A percentile compares a stretch with the other conserved stretches of the same genome.
Evolutionary conservation across 257 asterid genomes (phyloP).

Genomic region (Schizonepeta tenuifolia): DNA sequence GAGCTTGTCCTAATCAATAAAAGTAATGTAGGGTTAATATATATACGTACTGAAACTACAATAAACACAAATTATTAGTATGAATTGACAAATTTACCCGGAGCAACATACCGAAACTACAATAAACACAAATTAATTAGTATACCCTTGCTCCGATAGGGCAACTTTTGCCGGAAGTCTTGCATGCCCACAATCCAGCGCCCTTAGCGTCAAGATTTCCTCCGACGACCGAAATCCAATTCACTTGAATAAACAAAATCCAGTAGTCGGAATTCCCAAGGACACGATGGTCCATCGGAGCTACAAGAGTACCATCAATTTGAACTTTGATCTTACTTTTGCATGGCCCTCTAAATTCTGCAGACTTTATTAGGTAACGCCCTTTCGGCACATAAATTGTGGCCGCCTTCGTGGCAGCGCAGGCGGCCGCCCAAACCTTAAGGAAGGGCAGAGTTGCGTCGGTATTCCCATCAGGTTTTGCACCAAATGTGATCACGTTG

Average conservation of each 20-base stretch:
- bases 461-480: conserved; percentile 50
- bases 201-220: conserved; percentile 64
- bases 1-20: no score
- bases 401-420: conserved; percentile 31
- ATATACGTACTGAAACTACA: no score
- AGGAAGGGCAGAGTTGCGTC: conserved; percentile 57
- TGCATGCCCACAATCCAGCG: conserved; percentile 59
- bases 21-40: no score
- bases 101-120: no score
- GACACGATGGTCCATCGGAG: conserved; percentile 50
- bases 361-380: conserved; percentile 37
- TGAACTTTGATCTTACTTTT: conserved; percentile 41
- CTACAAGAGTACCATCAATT: conserved; percentile 62
- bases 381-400: conserved; percentile 46
- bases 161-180: conserved; percentile 51
- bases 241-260: conserved; percentile 58
- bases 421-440: conserved; percentile 54
- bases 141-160: conserved; percentile 72
- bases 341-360: conserved; percentile 65
- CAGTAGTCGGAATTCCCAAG: conserved; percentile 54
- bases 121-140: neutral
- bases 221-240: conserved; percentile 49
- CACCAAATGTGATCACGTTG: conserved; percentile 55
- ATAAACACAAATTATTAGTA: no score
- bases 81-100: no score